phyloP scores from a whole-genome alignment of 106 monocot species.

The Apostasia shenzhenica region DNA sequence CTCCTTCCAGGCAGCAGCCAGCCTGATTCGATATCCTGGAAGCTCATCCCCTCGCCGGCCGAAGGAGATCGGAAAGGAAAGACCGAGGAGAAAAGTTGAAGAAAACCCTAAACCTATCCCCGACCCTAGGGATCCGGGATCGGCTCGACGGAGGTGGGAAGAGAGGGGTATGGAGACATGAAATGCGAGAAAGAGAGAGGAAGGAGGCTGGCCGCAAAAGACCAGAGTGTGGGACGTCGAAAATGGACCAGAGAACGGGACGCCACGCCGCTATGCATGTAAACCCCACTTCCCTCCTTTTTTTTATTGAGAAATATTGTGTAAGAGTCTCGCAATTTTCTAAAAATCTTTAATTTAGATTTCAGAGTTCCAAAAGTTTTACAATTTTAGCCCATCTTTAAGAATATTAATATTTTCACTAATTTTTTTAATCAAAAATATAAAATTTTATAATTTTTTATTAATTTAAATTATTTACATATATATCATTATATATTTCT shows the following conservation, averaged over 20 bases:
- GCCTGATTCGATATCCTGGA: constrained; percentile 58
- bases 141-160: not conserved
- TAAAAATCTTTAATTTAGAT: too few species aligned
- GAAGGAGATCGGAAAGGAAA: not conserved
- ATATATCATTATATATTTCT: too few species aligned
- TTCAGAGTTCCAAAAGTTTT: too few species aligned
- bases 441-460: too few species aligned
- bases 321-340: too few species aligned
- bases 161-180: not conserved
- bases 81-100: not conserved
- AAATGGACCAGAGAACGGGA: not conserved
- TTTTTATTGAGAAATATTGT: too few species aligned
- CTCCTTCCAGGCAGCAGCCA: constrained; percentile 5
- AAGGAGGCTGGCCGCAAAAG: not conserved
- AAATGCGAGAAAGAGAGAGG: not conserved
- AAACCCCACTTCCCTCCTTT: too few species aligned
- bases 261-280: too few species aligned
- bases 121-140: not conserved
- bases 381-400: too few species aligned
- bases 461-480: too few species aligned
- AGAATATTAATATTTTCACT: too few species aligned
- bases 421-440: too few species aligned
- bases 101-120: not conserved
- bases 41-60: constrained; percentile 37
- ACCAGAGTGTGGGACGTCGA: not conserved